These are phyloP conservation scores for Carpinus fangiana DNA, from an alignment of 306 rosid genomes.

Conservation along the genomic window DNA sequence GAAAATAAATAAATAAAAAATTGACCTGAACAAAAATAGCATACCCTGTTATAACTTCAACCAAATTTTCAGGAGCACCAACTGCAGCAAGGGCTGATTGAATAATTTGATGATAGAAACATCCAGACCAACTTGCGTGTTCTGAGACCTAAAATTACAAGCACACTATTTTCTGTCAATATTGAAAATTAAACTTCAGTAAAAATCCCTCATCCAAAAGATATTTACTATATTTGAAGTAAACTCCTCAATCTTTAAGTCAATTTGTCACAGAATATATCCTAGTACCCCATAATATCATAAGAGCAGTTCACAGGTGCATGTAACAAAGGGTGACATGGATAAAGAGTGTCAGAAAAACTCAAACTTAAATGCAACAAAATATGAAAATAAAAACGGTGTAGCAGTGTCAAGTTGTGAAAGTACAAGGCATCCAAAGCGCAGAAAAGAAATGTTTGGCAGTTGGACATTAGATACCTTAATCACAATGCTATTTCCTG, in stretches of 20 bases:
- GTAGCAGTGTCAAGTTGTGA: neutral
- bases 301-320: slow-evolving; percentile 4
- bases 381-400: neutral
- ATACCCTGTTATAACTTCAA: slow-evolving; percentile 92
- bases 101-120: slow-evolving; percentile 87
- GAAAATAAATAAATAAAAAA: slow-evolving; percentile 9
- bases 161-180: slow-evolving; percentile 29
- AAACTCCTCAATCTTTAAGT: slow-evolving; percentile 13
- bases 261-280: neutral
- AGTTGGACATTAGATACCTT: slow-evolving; percentile 55
- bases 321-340: slow-evolving; percentile 5
- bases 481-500: slow-evolving; percentile 85
- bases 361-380: neutral
- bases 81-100: slow-evolving; percentile 98
- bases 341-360: neutral
- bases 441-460: slow-evolving; percentile 14
- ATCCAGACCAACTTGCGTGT: slow-evolving; percentile 99
- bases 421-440: slow-evolving; percentile 12
- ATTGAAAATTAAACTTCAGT: slow-evolving; percentile 21
- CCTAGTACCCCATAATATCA: slow-evolving; percentile 19
- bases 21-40: slow-evolving; percentile 19
- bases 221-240: slow-evolving; percentile 14
- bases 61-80: slow-evolving; percentile 98
- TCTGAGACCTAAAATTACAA: slow-evolving; percentile 76
- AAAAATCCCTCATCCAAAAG: neutral